These are phyloP conservation scores for Aquilaria malaccensis DNA, from an alignment of 345 rosid genomes.

Conservation along the genomic window DNA sequence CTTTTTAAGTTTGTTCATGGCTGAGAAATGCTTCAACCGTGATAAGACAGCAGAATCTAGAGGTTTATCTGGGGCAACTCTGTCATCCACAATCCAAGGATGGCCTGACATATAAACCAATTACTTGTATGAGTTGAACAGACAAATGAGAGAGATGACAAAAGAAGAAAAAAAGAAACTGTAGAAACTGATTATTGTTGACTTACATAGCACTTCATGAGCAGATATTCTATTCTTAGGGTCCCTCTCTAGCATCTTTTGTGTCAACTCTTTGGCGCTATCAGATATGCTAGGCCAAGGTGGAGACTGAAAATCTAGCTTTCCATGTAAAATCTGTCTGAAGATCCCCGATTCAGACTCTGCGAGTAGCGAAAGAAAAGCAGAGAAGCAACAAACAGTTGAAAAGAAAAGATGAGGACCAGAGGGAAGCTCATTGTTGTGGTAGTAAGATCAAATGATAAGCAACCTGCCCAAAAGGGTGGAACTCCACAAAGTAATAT, in stretches of 20 bases:
- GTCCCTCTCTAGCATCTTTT: slow-evolving; percentile 85
- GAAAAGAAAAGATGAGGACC: neutral
- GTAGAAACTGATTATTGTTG: slow-evolving; percentile 4
- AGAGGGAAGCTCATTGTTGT: neutral
- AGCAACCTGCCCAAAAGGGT: slow-evolving; percentile 93
- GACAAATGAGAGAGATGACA: neutral
- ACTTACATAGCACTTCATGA: slow-evolving; percentile 84
- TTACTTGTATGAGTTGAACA: slow-evolving; percentile 2
- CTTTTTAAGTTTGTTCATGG: slow-evolving; percentile 96
- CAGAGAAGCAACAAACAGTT: neutral
- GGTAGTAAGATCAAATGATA: neutral
- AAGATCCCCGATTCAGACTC: slow-evolving; percentile 98
- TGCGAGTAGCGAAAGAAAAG: slow-evolving; percentile 22
- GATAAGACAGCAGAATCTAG: slow-evolving; percentile 93
- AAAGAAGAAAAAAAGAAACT: neutral
- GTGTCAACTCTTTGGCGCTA: slow-evolving; percentile 80
- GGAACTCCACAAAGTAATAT: slow-evolving; percentile 94
- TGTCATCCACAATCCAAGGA: slow-evolving; percentile 94
- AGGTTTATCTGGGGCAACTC: slow-evolving; percentile 84
- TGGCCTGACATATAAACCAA: slow-evolving; percentile 48
- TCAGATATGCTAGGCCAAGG: slow-evolving; percentile 96
- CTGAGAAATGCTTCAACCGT: slow-evolving; percentile 92
- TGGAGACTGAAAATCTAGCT: slow-evolving; percentile 75
- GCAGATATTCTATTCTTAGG: slow-evolving; percentile 79
- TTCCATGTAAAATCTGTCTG: slow-evolving; percentile 80